These are phyloP conservation scores for Trametes sp. DNA, from an alignment of 1,284 basidiomycete species.

Conservation along the genomic window DNA sequence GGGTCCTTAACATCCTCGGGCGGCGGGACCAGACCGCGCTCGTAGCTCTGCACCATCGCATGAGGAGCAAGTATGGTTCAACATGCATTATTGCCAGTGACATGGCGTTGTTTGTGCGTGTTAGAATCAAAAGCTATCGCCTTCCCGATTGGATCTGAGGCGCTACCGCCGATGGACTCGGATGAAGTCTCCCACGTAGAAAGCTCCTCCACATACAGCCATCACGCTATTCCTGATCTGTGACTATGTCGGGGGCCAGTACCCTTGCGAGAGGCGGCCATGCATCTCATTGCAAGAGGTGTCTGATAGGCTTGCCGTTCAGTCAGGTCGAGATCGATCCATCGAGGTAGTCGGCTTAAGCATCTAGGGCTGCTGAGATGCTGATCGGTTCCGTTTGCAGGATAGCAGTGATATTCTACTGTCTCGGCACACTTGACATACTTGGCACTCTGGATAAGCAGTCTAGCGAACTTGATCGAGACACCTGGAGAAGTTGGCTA, in stretches of 20 bases:
- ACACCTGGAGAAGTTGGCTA: slow-evolving; percentile 82
- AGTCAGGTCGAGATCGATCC: slow-evolving; percentile 39
- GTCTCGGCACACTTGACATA: slow-evolving; percentile 80
- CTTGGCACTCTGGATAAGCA: slow-evolving; percentile 62
- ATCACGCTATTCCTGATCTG: neutral
- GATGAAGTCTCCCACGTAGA: neutral
- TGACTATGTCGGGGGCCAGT: neutral
- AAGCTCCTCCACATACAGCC: neutral
- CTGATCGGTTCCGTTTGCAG: slow-evolving; percentile 47
- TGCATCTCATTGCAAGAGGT: slow-evolving; percentile 37
- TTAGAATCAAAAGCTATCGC: slow-evolving; percentile 18
- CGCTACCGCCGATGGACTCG: neutral
- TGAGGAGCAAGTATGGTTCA: no score
- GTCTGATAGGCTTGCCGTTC: slow-evolving; percentile 39
- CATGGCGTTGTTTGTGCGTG: slow-evolving; percentile 13
- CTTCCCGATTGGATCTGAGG: slow-evolving; percentile 22
- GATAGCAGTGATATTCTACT: slow-evolving; percentile 86
- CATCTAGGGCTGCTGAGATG: neutral
- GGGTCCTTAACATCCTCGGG: no score
- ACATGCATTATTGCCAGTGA: no score
- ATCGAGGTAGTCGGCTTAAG: slow-evolving; percentile 31
- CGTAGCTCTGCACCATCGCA: no score
- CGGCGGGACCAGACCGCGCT: no score
- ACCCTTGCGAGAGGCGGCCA: slow-evolving; percentile 32
- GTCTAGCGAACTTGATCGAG: slow-evolving; percentile 58